Percentiles rank a stretch among this genome's conserved stretches.
phyloP scores from a whole-genome alignment of 805 yeast species.

The Candida bentonensis region DNA sequence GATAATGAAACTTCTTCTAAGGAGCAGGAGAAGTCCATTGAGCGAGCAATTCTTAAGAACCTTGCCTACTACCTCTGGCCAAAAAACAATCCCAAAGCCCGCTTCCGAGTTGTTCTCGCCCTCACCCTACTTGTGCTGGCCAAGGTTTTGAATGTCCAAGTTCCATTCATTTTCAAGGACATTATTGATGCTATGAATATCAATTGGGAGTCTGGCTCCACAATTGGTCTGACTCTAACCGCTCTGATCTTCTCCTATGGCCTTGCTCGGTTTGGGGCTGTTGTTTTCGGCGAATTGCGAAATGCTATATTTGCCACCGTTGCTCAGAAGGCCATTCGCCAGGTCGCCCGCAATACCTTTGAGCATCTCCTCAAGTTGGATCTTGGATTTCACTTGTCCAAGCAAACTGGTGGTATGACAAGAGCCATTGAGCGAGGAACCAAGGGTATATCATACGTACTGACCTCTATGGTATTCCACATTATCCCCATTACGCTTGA shows the following conservation, averaged over 20 bases:
- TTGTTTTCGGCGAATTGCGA: conserved; percentile 82
- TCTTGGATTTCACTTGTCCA: conserved; percentile 72
- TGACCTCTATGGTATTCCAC: conserved; percentile 95
- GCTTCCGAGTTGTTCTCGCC: conserved; percentile 64
- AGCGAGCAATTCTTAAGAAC: conserved; percentile 12
- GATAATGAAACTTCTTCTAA: neutral
- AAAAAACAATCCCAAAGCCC: conserved; percentile 24
- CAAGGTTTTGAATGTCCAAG: conserved; percentile 83
- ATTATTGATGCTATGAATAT: conserved; percentile 88
- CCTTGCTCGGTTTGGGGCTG: conserved; percentile 86
- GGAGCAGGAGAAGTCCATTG: conserved; percentile 1
- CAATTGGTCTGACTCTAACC: conserved; percentile 39
- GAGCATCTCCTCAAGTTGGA: conserved; percentile 72
- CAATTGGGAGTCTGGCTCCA: conserved; percentile 59
- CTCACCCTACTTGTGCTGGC: conserved; percentile 60
- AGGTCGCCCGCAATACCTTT: conserved; percentile 81
- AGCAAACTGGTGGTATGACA: conserved; percentile 93
- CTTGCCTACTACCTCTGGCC: conserved; percentile 24
- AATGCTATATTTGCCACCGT: conserved; percentile 94
- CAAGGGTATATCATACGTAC: conserved; percentile 86
- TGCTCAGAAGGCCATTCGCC: conserved; percentile 84
- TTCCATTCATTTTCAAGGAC: conserved; percentile 82
- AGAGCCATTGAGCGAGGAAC: conserved; percentile 97
- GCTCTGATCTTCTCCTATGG: conserved; percentile 74
- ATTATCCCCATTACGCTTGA: conserved; percentile 87